phyloP scores from a whole-genome alignment of 495 filamentous ascomycete genomes.

The Elaphomyces granulatus region DNA sequence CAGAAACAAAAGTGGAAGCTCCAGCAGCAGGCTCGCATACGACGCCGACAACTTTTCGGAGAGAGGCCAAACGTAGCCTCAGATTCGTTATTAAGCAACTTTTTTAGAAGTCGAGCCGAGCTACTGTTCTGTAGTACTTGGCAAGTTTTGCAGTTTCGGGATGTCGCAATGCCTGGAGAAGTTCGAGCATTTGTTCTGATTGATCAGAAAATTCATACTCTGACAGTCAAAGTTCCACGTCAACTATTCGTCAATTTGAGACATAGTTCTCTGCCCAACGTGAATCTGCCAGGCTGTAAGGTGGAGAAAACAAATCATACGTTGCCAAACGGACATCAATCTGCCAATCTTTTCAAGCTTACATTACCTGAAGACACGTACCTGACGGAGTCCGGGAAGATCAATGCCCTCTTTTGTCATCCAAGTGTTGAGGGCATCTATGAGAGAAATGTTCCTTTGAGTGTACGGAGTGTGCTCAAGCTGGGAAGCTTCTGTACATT shows the following conservation, averaged over 20 bases:
- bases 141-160: conserved; percentile 80
- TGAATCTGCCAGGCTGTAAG: conserved; percentile 72
- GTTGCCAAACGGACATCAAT: conserved; percentile 88
- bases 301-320: conserved; percentile 88
- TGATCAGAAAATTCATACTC: conserved; percentile 70
- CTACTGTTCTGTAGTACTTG: conserved; percentile 79
- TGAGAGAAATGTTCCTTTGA: conserved; percentile 79
- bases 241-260: conserved; percentile 87
- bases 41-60: conserved; percentile 84
- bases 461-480: conserved; percentile 69
- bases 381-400: conserved; percentile 65
- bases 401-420: conserved; percentile 73
- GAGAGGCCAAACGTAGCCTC: conserved; percentile 54
- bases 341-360: conserved; percentile 86
- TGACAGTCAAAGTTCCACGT: conserved; percentile 81
- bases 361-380: conserved; percentile 80
- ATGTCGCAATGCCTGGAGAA: conserved; percentile 68
- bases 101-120: conserved; percentile 85
- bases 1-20: conserved; percentile 99
- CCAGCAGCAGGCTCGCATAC: conserved; percentile 78
- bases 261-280: conserved; percentile 69
- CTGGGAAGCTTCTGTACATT: conserved; percentile 92
- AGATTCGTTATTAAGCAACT: conserved; percentile 59
- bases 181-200: conserved; percentile 85
- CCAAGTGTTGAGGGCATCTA: conserved; percentile 94